phyloP scores from a whole-genome alignment of 352 stramenopile species.

The Lagenidium sp. region DNA sequence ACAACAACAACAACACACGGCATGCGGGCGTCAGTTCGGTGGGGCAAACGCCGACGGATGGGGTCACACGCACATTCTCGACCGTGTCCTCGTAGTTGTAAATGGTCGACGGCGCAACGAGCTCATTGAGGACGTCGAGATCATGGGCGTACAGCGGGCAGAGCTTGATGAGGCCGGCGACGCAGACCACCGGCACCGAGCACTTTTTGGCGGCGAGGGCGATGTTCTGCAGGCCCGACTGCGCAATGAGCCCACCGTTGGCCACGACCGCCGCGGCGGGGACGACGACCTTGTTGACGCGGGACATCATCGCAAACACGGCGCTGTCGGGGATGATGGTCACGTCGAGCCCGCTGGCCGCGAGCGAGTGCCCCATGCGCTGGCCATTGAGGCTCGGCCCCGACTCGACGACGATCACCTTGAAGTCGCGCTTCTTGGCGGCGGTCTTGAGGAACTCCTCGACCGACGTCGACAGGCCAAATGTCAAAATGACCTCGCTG shows the following conservation, averaged over 20 bases:
- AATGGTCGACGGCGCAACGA: conserved; percentile 81
- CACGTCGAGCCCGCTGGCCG: conserved; percentile 87
- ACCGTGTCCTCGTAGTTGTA: conserved; percentile 88
- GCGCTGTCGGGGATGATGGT: conserved; percentile 96
- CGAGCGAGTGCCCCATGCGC: conserved; percentile 80
- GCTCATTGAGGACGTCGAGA: conserved; percentile 92
- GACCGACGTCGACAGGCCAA: conserved; percentile 88
- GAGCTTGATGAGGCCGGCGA: conserved; percentile 97
- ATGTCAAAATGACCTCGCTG: conserved; percentile 95
- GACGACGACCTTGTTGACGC: conserved; percentile 98
- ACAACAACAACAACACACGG: background rate
- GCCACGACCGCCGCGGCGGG: conserved; percentile 94
- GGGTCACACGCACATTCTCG: conserved; percentile 77
- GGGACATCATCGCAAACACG: conserved; percentile 97
- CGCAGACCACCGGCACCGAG: conserved; percentile 95
- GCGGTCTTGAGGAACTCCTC: conserved; percentile 87
- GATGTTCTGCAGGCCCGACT: conserved; percentile 94
- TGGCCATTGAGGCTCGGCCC: conserved; percentile 91
- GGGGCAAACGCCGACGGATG: no score
- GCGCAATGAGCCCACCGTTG: conserved; percentile 95
- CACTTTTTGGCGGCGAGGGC: conserved; percentile 94
- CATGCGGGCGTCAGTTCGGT: background rate
- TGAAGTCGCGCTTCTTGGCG: conserved; percentile 91
- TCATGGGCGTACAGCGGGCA: conserved; percentile 98
- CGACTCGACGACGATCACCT: conserved; percentile 93